Evolutionary conservation across 83 land plant species (phyloP).

Genomic region (Diphasiastrum complanatum): DNA sequence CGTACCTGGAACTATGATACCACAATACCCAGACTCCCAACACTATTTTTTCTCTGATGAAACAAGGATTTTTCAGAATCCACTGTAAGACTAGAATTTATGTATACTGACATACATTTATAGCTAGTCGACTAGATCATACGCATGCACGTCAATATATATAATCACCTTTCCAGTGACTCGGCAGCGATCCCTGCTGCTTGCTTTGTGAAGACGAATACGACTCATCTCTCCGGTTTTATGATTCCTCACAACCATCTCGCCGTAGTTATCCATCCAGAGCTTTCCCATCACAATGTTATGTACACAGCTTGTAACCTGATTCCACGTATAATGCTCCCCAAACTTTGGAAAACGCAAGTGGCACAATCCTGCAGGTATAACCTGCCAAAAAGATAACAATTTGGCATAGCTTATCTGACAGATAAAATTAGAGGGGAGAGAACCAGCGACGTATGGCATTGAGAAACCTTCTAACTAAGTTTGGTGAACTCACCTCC

Average conservation of each 20-base stretch:
- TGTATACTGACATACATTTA: too few species aligned
- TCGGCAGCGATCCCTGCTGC: slow-evolving; percentile 30
- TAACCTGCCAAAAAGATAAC: slow-evolving; percentile 21
- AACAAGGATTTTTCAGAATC: too few species aligned
- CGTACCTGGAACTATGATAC: too few species aligned
- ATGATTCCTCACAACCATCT: slow-evolving; percentile 30
- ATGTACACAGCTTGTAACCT: slow-evolving; percentile 37
- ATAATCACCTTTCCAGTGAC: slow-evolving; percentile 32
- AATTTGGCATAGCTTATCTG: background rate
- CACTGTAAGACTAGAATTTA: too few species aligned
- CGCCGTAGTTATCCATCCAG: slow-evolving; percentile 46
- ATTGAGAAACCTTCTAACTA: background rate
- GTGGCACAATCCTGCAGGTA: slow-evolving; percentile 34
- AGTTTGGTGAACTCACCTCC: slow-evolving; percentile 22
- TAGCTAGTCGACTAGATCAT: too few species aligned
- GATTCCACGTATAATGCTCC: slow-evolving; percentile 42
- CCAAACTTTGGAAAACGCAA: slow-evolving; percentile 29
- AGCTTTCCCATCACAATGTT: slow-evolving; percentile 39
- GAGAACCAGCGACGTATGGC: background rate
- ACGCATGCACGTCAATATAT: too few species aligned
- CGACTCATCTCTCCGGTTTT: slow-evolving; percentile 30
- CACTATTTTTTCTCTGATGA: too few species aligned
- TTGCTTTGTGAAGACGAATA: slow-evolving; percentile 40
- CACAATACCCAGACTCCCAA: too few species aligned
- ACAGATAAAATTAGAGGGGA: background rate